These are phyloP conservation scores for Panus rudis DNA, from an alignment of 768 basidiomycete genomes.

Conservation along the genomic window DNA sequence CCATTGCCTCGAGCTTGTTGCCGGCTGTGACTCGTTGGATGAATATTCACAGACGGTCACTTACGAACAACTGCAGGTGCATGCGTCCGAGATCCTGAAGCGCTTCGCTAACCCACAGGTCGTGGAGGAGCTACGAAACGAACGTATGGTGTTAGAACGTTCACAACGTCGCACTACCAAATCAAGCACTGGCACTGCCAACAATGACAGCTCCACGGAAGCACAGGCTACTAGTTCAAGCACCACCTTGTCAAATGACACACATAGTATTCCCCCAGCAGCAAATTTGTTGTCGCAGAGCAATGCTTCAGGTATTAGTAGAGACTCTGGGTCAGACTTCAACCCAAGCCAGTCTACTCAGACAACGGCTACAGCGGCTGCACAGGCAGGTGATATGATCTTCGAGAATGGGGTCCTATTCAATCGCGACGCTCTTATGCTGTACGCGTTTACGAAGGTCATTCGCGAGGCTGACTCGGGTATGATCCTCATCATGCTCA, in stretches of 20 bases:
- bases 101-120: conserved; percentile 12
- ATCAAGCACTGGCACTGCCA: too few species aligned
- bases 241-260: too few species aligned
- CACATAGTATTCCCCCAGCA: too few species aligned
- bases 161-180: too few species aligned
- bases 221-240: background rate
- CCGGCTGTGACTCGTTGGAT: conserved; percentile 10
- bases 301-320: too few species aligned
- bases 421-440: conserved; percentile 23
- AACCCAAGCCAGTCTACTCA: too few species aligned
- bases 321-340: too few species aligned
- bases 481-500: conserved; percentile 20
- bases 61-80: conserved; percentile 15
- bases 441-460: conserved; percentile 23
- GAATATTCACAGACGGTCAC: conserved; percentile 12
- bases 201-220: background rate
- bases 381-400: conserved; percentile 7
- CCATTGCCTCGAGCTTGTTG: conserved; percentile 26
- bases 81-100: conserved; percentile 17
- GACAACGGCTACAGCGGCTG: too few species aligned
- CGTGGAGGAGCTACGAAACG: conserved; percentile 18
- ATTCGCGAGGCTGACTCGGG: conserved; percentile 27
- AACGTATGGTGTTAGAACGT: too few species aligned
- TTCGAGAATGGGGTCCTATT: conserved; percentile 20
- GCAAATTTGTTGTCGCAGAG: too few species aligned